Conservation (phyloP, 148 eudicot genomes). For the Rhododendron vialii region DNA sequence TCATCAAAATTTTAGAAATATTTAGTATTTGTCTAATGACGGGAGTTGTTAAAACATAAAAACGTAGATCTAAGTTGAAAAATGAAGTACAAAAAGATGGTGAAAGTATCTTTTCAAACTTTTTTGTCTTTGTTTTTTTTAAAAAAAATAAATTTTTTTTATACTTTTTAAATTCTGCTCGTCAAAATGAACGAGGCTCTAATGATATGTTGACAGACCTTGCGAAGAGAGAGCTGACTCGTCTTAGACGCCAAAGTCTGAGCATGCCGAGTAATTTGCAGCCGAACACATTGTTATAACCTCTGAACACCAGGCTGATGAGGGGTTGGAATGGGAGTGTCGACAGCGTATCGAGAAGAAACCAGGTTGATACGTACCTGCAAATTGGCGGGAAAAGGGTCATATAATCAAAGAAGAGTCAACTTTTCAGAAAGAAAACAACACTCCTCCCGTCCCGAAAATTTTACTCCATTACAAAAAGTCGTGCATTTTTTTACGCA, state of each 20-base stretch:
- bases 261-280: conserved; percentile 81
- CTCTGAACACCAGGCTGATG: conserved; percentile 49
- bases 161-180: too few species aligned
- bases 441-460: too few species aligned
- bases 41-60: not conserved
- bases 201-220: conserved; percentile 36
- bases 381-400: not conserved
- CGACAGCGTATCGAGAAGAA: conserved; percentile 72
- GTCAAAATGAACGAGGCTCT: too few species aligned
- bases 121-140: not conserved
- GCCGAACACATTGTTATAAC: conserved; percentile 51
- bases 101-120: not conserved
- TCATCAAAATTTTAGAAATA: too few species aligned
- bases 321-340: conserved; percentile 68
- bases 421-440: not conserved
- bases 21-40: too few species aligned
- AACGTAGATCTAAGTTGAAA: not conserved
- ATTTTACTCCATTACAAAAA: too few species aligned
- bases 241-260: conserved; percentile 84
- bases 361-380: conserved; percentile 90
- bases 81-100: not conserved
- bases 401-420: not conserved
- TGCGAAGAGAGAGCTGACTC: conserved; percentile 90
- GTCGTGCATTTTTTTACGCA: too few species aligned
- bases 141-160: too few species aligned